These are phyloP conservation scores for Chlorencoelia australis DNA, from an alignment of 2,329 filamentous ascomycete species.

Conservation along the genomic window DNA sequence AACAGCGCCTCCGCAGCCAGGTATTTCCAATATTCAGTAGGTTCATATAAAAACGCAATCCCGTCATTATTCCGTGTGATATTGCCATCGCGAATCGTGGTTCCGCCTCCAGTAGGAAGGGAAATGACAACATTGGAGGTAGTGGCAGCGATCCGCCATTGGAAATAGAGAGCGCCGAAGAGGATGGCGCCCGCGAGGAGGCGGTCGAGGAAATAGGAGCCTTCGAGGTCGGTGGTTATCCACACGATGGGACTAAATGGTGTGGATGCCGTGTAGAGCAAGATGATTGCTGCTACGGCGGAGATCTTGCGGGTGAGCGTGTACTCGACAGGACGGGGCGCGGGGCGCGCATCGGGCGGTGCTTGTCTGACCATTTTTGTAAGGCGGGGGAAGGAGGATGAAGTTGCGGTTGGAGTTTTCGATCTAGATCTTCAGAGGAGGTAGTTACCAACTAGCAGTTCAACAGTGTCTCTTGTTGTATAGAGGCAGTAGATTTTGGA, in stretches of 20 bases:
- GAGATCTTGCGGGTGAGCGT: slow-evolving; percentile 4
- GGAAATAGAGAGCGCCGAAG: slow-evolving; percentile 14
- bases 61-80: slow-evolving; percentile 1
- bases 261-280: slow-evolving; percentile 13
- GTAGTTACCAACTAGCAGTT: too few relatives aligned
- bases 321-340: too few relatives aligned
- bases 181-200: slow-evolving; percentile 13
- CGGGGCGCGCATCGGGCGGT: slow-evolving; percentile 1
- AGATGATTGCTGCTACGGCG: not conserved
- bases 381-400: not conserved
- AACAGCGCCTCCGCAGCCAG: slow-evolving; percentile 7
- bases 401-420: too few relatives aligned
- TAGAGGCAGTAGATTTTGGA: too few relatives aligned
- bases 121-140: slow-evolving; percentile 6
- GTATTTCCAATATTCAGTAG: slow-evolving; percentile 14
- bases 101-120: not conserved
- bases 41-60: slow-evolving; percentile 12
- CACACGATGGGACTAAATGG: slow-evolving; percentile 17
- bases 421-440: too few relatives aligned
- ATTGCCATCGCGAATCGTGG: slow-evolving; percentile 1
- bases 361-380: slow-evolving; percentile 5
- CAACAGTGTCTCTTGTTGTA: too few relatives aligned
- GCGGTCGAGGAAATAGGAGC: slow-evolving; percentile 13
- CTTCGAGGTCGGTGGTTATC: slow-evolving; percentile 8
- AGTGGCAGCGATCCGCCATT: slow-evolving; percentile 16